These are phyloP conservation scores for Fistulina hepatica DNA, from an alignment of 1,284 basidiomycete genomes.

Conservation along the genomic window DNA sequence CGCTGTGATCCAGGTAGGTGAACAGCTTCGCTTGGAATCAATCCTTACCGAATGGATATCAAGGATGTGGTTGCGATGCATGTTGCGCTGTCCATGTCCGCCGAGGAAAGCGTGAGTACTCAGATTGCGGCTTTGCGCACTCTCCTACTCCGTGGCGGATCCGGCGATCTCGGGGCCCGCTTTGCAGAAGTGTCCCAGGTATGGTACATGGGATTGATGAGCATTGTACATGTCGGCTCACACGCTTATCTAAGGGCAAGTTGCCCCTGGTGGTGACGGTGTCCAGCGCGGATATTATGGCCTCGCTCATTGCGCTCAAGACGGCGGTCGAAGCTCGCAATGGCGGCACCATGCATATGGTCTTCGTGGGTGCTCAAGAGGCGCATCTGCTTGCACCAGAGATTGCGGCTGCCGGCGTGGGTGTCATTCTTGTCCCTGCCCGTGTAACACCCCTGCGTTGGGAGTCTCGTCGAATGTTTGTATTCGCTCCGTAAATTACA, in stretches of 20 bases:
- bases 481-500: slow-evolving; percentile 31
- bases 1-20: slow-evolving; percentile 58
- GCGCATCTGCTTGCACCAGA: slow-evolving; percentile 52
- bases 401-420: slow-evolving; percentile 44
- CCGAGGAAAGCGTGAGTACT: slow-evolving; percentile 43
- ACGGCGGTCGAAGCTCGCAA: slow-evolving; percentile 37
- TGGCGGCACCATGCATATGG: slow-evolving; percentile 29
- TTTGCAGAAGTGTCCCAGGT: slow-evolving; percentile 21
- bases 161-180: slow-evolving; percentile 24
- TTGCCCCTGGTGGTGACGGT: slow-evolving; percentile 40
- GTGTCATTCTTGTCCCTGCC: slow-evolving; percentile 47
- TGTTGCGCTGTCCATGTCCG: slow-evolving; percentile 36
- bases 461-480: slow-evolving; percentile 43
- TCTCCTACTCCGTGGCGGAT: slow-evolving; percentile 24
- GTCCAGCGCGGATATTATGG: slow-evolving; percentile 57
- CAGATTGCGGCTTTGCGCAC: slow-evolving; percentile 53
- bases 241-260: slow-evolving; percentile 13
- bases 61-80: slow-evolving; percentile 49
- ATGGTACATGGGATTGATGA: neutral
- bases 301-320: slow-evolving; percentile 52
- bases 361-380: slow-evolving; percentile 52
- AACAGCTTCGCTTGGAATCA: no score
- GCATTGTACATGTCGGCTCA: neutral
- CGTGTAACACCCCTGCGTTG: slow-evolving; percentile 47
- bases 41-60: no score